These are phyloP conservation scores for Podospora tetraspora DNA, from an alignment of 495 filamentous ascomycete genomes.

Conservation along the genomic window DNA sequence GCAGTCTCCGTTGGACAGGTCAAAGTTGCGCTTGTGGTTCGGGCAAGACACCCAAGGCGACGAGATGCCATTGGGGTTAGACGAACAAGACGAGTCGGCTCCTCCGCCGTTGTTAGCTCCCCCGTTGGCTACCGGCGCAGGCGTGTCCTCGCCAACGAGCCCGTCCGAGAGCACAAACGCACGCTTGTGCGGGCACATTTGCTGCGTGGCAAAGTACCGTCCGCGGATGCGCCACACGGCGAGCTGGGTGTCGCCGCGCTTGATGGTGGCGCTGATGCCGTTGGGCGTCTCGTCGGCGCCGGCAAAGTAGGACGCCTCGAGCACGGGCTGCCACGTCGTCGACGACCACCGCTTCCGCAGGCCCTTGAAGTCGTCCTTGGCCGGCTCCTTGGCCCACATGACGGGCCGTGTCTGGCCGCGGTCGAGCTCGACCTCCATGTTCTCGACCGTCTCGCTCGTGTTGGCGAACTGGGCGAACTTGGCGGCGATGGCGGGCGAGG, in stretches of 20 bases:
- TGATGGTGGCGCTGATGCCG: conserved; percentile 65
- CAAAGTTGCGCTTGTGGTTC: conserved; percentile 89
- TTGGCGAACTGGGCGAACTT: conserved; percentile 87
- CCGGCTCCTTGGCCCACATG: conserved; percentile 69
- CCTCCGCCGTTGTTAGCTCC: conserved; percentile 18
- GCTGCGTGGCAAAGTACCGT: conserved; percentile 83
- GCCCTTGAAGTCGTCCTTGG: conserved; percentile 63
- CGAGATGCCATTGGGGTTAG: conserved; percentile 15
- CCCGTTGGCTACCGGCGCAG: conserved; percentile 34
- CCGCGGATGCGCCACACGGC: conserved; percentile 86
- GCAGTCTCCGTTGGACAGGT: conserved; percentile 69
- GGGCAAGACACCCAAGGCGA: conserved; percentile 87
- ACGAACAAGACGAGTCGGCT: conserved; percentile 19
- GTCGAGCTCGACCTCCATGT: conserved; percentile 67
- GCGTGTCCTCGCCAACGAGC: conserved; percentile 68
- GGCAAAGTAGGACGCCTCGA: conserved; percentile 67
- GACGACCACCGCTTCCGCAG: conserved; percentile 62
- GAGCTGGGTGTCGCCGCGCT: conserved; percentile 87
- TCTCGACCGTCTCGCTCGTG: conserved; percentile 65
- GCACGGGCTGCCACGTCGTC: conserved; percentile 79
- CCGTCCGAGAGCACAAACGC: conserved; percentile 87
- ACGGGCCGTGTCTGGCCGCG: conserved; percentile 71
- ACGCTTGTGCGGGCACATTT: conserved; percentile 97
- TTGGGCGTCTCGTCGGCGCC: conserved; percentile 59
- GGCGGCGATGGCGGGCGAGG: conserved; percentile 60